Evolutionary conservation across 208 protist species (phyloP).

Genomic region (Tritrichomonas foetus): DNA sequence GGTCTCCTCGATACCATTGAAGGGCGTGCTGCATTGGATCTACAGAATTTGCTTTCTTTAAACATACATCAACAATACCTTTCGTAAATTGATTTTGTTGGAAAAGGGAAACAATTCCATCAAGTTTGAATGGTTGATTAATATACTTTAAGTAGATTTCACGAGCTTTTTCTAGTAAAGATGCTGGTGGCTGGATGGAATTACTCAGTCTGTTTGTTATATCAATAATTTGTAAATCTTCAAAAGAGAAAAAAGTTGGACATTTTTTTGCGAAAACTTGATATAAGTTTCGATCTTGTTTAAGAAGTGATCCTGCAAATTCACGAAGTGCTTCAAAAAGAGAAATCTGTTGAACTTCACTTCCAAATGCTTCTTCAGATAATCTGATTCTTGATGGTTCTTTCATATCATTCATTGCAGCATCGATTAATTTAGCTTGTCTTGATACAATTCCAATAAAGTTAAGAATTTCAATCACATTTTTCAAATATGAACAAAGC

Average conservation of each 20-base stretch:
- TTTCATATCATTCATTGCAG: not conserved
- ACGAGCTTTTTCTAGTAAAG: not conserved
- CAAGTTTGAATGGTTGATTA: not conserved
- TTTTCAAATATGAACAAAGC: not conserved
- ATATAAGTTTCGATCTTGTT: not conserved
- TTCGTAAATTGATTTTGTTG: not conserved
- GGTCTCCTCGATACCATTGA: not conserved
- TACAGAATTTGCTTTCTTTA: not conserved
- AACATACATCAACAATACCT: conserved; percentile 14
- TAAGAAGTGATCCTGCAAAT: not conserved
- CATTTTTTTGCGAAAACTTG: not conserved
- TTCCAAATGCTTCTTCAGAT: not conserved
- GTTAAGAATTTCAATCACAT: not conserved
- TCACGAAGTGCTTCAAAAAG: not conserved
- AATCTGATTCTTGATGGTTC: not conserved
- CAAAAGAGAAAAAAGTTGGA: not conserved
- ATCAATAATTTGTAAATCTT: not conserved
- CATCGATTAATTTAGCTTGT: not conserved
- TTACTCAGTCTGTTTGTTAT: not conserved
- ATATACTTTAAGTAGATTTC: not conserved
- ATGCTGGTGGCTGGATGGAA: not conserved
- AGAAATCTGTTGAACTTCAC: not conserved
- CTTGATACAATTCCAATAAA: not conserved
- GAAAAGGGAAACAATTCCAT: not conserved
- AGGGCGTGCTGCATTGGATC: not conserved